These are phyloP conservation scores for Botrytis sinoallii DNA, from an alignment of 2,329 filamentous ascomycete species.

Conservation along the genomic window DNA sequence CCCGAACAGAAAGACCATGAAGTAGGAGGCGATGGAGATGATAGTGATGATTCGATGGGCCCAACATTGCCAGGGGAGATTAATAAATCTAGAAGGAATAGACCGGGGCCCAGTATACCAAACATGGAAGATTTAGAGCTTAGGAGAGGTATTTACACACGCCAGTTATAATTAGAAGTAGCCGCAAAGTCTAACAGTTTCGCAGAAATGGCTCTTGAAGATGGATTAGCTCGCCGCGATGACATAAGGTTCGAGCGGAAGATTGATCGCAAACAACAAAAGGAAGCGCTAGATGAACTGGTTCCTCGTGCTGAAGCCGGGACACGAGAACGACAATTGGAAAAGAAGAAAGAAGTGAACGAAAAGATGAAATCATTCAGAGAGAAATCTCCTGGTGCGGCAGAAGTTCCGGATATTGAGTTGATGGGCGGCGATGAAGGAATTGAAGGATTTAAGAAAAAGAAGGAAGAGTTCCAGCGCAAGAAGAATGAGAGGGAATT, in stretches of 20 bases:
- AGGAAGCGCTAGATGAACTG: constrained; percentile 74
- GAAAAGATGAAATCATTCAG: constrained; percentile 72
- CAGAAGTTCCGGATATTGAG: constrained; percentile 68
- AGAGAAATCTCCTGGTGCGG: constrained; percentile 61
- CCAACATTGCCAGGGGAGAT: constrained; percentile 45
- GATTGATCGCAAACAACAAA: constrained; percentile 62
- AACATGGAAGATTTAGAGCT: constrained; percentile 70
- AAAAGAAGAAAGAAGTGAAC: constrained; percentile 75
- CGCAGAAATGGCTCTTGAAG: constrained; percentile 44
- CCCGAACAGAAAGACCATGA: background rate
- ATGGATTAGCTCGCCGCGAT: constrained; percentile 45
- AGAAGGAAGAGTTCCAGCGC: constrained; percentile 62
- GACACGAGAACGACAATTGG: constrained; percentile 76
- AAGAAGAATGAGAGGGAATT: constrained; percentile 84
- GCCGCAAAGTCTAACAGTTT: constrained; percentile 17
- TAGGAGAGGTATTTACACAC: constrained; percentile 43
- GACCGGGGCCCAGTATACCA: constrained; percentile 62
- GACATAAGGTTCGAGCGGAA: constrained; percentile 61
- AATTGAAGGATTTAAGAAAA: constrained; percentile 65
- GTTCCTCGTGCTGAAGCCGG: constrained; percentile 79
- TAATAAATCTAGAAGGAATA: constrained; percentile 30
- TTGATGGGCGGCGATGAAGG: constrained; percentile 70
- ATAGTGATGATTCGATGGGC: constrained; percentile 43
- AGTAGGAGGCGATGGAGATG: constrained; percentile 24
- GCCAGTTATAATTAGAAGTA: background rate